phyloP scores from a whole-genome alignment of 2,329 filamentous ascomycete species.

The Penicillium sp. region DNA sequence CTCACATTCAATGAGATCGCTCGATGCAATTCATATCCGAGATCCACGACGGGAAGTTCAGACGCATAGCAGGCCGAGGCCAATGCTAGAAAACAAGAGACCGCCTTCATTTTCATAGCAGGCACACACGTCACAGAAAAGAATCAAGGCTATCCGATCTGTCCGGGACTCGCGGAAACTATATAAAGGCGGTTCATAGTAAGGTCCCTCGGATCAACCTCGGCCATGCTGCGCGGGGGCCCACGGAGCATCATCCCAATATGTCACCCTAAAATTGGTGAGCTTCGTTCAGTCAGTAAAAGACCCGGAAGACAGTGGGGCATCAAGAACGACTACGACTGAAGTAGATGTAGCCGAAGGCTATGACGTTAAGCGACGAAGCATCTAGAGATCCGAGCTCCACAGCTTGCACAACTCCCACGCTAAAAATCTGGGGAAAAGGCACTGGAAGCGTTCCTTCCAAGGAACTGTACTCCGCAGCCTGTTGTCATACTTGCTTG shows the following conservation, averaged over 20 bases:
- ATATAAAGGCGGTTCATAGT: background rate
- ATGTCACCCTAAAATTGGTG: background rate
- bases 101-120: conserved; percentile 14
- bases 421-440: background rate
- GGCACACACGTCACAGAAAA: background rate
- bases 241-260: background rate
- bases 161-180: background rate
- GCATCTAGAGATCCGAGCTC: conserved; percentile 5
- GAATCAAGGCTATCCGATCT: background rate
- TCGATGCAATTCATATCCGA: conserved; percentile 58
- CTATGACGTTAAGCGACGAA: conserved; percentile 7
- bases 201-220: background rate
- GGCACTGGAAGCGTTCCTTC: background rate
- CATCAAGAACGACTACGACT: background rate
- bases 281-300: background rate
- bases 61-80: conserved; percentile 25
- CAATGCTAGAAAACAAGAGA: conserved; percentile 17
- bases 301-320: background rate
- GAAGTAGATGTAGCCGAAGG: background rate
- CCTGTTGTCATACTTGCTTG: background rate
- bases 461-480: background rate
- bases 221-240: conserved; percentile 1
- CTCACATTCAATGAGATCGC: conserved; percentile 37
- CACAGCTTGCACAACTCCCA: background rate
- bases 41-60: conserved; percentile 51